Percentiles rank a stretch among this genome's conserved stretches.
These are phyloP conservation scores for Glycine tomentella DNA, from an alignment of 306 rosid species.

Conservation along the genomic window DNA sequence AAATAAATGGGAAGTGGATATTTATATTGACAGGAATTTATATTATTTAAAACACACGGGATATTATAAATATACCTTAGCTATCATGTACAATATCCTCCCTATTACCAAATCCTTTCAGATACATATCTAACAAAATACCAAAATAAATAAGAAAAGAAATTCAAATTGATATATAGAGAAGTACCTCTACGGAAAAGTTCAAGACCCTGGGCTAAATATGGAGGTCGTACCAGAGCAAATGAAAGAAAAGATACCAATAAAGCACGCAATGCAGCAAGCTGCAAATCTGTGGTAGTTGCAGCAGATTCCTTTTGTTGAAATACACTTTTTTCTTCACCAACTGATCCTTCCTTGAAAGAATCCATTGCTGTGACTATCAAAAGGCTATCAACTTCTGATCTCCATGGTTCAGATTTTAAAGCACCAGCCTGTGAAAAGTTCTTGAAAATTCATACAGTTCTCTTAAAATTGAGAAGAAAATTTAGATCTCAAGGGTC, in stretches of 20 bases:
- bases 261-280: conserved; percentile 81
- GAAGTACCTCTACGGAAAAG: conserved; percentile 80
- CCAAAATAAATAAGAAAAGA: conserved; percentile 24
- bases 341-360: conserved; percentile 57
- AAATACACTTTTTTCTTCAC: conserved; percentile 56
- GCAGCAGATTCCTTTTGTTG: conserved; percentile 56
- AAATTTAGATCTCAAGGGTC: conserved; percentile 20
- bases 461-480: conserved; percentile 1
- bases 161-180: conserved; percentile 28
- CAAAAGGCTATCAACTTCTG: conserved; percentile 71
- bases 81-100: not conserved
- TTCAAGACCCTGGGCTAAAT: conserved; percentile 84
- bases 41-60: not conserved
- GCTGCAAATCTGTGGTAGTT: conserved; percentile 66
- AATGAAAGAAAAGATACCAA: conserved; percentile 82
- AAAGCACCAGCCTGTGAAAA: conserved; percentile 75
- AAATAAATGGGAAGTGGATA: not conserved
- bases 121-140: not conserved
- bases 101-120: not conserved
- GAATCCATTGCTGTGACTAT: conserved; percentile 60
- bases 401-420: conserved; percentile 67
- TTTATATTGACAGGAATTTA: not conserved
- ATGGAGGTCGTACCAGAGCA: conserved; percentile 61
- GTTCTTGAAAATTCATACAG: not conserved
- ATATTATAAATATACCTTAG: not conserved